phyloP scores from a whole-genome alignment of 1,139 yeast genomes.

The Kodamaea plutei region DNA sequence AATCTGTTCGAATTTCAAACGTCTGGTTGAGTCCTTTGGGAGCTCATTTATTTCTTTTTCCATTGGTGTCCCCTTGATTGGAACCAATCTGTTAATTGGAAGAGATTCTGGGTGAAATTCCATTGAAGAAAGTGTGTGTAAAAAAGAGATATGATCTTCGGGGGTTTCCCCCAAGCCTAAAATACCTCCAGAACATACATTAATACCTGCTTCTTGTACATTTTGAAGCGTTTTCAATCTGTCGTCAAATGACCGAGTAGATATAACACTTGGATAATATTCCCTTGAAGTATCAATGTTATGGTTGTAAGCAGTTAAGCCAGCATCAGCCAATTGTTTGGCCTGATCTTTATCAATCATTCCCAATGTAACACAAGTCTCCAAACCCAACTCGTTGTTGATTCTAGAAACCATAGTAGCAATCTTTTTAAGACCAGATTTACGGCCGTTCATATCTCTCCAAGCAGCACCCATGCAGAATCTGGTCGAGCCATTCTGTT shows the following conservation, averaged over 20 bases:
- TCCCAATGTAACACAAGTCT: constrained; percentile 77
- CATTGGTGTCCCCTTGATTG: constrained; percentile 77
- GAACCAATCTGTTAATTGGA: constrained; percentile 77
- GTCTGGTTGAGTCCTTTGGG: constrained; percentile 34
- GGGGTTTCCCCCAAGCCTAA: constrained; percentile 73
- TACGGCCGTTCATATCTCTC: constrained; percentile 81
- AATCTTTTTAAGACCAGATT: constrained; percentile 59
- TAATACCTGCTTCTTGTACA: constrained; percentile 63
- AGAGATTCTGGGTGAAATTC: constrained; percentile 71
- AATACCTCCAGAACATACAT: constrained; percentile 78
- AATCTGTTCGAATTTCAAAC: constrained; percentile 55
- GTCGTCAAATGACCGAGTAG: constrained; percentile 69
- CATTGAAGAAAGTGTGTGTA: constrained; percentile 65
- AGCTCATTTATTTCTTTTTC: constrained; percentile 48
- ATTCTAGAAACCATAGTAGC: constrained; percentile 63
- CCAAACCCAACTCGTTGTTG: constrained; percentile 60
- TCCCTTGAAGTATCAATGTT: constrained; percentile 78
- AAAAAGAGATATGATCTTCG: constrained; percentile 66
- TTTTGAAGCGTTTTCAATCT: constrained; percentile 61
- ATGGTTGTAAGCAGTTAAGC: constrained; percentile 78
- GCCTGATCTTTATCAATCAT: constrained; percentile 69
- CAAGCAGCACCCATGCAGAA: constrained; percentile 89
- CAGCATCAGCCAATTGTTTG: constrained; percentile 54
- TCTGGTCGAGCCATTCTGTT: constrained; percentile 67
- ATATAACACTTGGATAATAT: constrained; percentile 66